Evolutionary conservation across 176 grass and related monocot genomes (phyloP).

Genomic region (Aegilops umbellulata): DNA sequence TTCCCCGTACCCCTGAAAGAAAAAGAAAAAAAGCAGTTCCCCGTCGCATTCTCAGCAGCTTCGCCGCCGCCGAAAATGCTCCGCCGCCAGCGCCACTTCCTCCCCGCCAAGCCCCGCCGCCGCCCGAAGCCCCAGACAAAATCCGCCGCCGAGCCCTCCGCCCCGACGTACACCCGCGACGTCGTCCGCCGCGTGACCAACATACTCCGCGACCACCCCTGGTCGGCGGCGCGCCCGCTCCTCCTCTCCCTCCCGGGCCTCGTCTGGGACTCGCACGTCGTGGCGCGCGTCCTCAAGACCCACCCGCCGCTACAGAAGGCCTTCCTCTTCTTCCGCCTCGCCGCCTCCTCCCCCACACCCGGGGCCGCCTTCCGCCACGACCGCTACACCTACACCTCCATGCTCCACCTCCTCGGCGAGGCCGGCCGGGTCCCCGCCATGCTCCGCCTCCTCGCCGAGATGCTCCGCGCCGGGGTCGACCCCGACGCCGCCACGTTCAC

Average conservation of each 20-base stretch:
- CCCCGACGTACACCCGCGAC: constrained; percentile 50
- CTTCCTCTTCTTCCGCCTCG: constrained; percentile 83
- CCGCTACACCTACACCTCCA: constrained; percentile 80
- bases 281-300: constrained; percentile 78
- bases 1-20: too few relatives aligned
- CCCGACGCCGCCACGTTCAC: constrained; percentile 66
- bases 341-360: neutral
- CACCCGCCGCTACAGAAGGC: constrained; percentile 70
- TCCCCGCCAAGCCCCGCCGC: neutral
- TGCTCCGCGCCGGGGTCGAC: constrained; percentile 40
- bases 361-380: constrained; percentile 57
- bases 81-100: constrained; percentile 22
- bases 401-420: constrained; percentile 72
- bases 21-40: too few relatives aligned
- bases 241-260: constrained; percentile 49
- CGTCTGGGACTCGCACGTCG: constrained; percentile 69
- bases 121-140: neutral
- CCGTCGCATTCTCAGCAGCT: neutral
- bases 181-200: constrained; percentile 41
- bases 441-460: constrained; percentile 62
- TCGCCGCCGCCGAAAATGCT: constrained; percentile 23
- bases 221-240: constrained; percentile 43
- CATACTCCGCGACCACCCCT: constrained; percentile 60
- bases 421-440: constrained; percentile 58
- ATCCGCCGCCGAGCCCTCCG: neutral